Base-by-base conservation (phyloP, 305 asterid species). In the Plantago coronopus region DNA sequence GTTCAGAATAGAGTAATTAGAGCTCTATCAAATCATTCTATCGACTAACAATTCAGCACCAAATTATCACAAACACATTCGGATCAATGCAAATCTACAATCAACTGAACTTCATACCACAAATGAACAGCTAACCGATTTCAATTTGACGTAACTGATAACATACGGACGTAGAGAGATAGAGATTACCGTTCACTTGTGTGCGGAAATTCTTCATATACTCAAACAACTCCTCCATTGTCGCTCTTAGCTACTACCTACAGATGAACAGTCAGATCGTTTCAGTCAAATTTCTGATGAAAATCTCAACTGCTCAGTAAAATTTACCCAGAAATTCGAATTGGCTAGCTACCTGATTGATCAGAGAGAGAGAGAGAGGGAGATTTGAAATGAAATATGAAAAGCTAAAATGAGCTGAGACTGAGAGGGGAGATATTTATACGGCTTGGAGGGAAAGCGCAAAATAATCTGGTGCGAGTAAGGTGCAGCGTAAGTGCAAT, bases 201-300 rank as follows among this genome's bases (percentile, higher is more conserved):
- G 85, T 65, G 72, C 91, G 95, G 40, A 89, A 63, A 55, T 85
- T 81, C 91, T 79, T 86, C 95, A 89, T 82, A 70, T 79, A 81
- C 72, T 78, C 89, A 75, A 89, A 78, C 47, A 84, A 70, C 59
- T 86, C 96, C 77, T 89, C 96, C 96, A 89, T 89, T 56, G 0
- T 16, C 59, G 21, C 58, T 25, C 48, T 40, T 25, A 47, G 71
- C n/a, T n/a, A 75, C 17, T 45, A 58, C 56, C 68, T 55, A 40
- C 58, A 61, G 8, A 61, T 43, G 48, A 25, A 56, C 18, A 18
- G 13, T 19, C 25, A 23, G 21, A 54, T 29, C n/a, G n/a, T n/a
- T n/a, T 61, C 72, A 75, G 18, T 48, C 61, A 20, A 21, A 22
- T 9, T 27, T 54, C 38, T 10, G 27, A 5, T 1, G 19, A 22